These are phyloP conservation scores for Aspergillus haitiensis DNA, from an alignment of 495 filamentous ascomycete species.

Conservation along the genomic window DNA sequence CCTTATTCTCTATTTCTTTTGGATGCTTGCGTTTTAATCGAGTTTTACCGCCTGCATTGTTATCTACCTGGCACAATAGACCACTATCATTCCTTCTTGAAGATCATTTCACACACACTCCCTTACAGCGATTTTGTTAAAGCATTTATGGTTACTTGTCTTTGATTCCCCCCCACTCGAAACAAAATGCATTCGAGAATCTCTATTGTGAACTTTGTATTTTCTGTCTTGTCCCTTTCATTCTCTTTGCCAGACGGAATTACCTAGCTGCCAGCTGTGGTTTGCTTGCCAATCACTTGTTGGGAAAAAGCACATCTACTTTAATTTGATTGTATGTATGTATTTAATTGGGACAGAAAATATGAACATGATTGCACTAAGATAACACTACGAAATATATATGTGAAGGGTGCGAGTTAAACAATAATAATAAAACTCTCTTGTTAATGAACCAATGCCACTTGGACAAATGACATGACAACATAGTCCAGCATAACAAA, in stretches of 20 bases:
- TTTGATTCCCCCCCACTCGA: constrained; percentile 29
- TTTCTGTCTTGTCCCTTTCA: constrained; percentile 19
- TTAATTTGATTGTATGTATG: constrained; percentile 26
- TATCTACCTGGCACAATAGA: constrained; percentile 25
- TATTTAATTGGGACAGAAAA: constrained; percentile 34
- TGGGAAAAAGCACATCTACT: constrained; percentile 21
- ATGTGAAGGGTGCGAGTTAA: background rate
- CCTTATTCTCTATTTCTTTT: constrained; percentile 19
- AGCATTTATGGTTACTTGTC: constrained; percentile 26
- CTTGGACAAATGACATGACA: too few relatives aligned
- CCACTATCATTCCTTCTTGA: constrained; percentile 22
- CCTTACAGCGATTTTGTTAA: constrained; percentile 27
- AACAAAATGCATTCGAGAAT: constrained; percentile 22
- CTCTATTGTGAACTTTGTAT: constrained; percentile 16
- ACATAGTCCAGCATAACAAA: too few relatives aligned
- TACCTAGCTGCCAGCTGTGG: constrained; percentile 1
- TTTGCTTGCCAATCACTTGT: constrained; percentile 1
- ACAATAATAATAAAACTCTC: background rate
- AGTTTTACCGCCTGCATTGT: constrained; percentile 14
- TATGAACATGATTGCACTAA: constrained; percentile 7
- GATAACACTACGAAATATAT: background rate
- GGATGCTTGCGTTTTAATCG: constrained; percentile 15
- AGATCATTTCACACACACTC: constrained; percentile 15
- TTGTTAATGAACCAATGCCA: too few relatives aligned
- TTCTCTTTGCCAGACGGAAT: constrained; percentile 9